Conservation (phyloP, 257 asterid genomes). For the Solanum tarapatanum region DNA sequence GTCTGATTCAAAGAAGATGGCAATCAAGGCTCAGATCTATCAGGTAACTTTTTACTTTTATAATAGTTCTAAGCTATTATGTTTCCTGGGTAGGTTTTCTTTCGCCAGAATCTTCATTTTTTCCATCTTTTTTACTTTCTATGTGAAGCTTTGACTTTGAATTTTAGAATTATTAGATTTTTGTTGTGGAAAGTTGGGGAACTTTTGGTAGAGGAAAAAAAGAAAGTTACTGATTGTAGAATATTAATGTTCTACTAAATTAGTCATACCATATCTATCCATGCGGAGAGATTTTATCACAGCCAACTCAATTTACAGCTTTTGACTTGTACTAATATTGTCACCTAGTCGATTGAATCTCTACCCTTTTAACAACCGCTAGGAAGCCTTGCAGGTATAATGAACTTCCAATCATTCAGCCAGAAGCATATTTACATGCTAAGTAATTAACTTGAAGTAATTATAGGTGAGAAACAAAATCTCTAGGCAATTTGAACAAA, state of each 20-base stretch:
- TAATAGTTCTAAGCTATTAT: not conserved
- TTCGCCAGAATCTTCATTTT: not conserved
- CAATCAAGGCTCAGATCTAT: not conserved
- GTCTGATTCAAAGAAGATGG: not conserved
- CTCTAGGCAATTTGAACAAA: not conserved
- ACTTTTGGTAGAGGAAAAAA: not conserved
- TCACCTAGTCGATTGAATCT: not conserved
- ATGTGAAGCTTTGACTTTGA: not conserved
- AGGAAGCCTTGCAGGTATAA: not conserved
- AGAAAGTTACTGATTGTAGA: not conserved
- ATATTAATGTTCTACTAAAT: not conserved
- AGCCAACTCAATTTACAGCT: not conserved
- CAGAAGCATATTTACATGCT: not conserved
- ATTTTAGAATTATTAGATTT: not conserved
- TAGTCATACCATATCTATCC: not conserved
- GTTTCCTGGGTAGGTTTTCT: not conserved
- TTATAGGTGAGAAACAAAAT: not conserved
- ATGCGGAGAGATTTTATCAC: not conserved
- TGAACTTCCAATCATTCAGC: not conserved
- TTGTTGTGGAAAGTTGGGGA: not conserved
- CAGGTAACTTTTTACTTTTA: constrained; percentile 18
- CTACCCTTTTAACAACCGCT: not conserved
- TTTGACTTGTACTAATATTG: not conserved
- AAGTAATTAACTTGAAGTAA: not conserved
- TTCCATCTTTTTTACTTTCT: not conserved